Base-by-base conservation (phyloP, 2,329 filamentous ascomycete genomes). In the Chrysoporthe cubensis region DNA sequence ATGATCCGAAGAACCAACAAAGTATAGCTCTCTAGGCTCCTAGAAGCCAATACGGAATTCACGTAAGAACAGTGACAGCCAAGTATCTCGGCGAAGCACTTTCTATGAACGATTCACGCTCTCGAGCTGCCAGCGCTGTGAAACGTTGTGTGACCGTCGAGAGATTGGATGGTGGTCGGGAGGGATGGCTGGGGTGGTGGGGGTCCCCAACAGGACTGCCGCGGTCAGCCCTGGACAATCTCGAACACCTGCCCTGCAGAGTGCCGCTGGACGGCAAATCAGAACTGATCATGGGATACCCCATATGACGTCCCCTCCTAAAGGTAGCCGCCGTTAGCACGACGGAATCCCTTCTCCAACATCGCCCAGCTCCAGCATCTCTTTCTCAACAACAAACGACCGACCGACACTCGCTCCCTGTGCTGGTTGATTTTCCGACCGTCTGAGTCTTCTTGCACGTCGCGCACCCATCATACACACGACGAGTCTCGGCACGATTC, bases 291-390 rank as follows among this genome's bases (percentile, higher is more conserved):
- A 65, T 58, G 43, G 44, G 63, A 65, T 46, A 13, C 43, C 59
- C 59, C 64, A 66, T 59, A 65, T 69, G 67, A 69, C 67, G 67
- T 68, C 64, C 64, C n/a, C 11, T 64, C 37, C 60, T 42, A 56
- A 37, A 68, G 64, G 60, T 66, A 66, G 64, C 67, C 67, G 67
- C 67, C 54, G 59, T 64, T 69, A 48, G 64, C 66, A 52, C 21
- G 2, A 42, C 18, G 40, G 57, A 26, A 62, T 56, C 21, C 44
- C 59, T 62, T 59, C 59, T 34, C 44, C 21, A 43, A 34, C 52
- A 42, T 43, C 34, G 40, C 48, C 44, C 14, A 52, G n/a, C 43
- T 32, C 18, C 32, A 48, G 14, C 62, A 54, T 64, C 50, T 43
- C 50, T 26, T 43, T 11, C 40, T 40, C 56, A 58, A 21, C 54